phyloP scores from a whole-genome alignment of 306 rosid species.

The Prunus davidiana region DNA sequence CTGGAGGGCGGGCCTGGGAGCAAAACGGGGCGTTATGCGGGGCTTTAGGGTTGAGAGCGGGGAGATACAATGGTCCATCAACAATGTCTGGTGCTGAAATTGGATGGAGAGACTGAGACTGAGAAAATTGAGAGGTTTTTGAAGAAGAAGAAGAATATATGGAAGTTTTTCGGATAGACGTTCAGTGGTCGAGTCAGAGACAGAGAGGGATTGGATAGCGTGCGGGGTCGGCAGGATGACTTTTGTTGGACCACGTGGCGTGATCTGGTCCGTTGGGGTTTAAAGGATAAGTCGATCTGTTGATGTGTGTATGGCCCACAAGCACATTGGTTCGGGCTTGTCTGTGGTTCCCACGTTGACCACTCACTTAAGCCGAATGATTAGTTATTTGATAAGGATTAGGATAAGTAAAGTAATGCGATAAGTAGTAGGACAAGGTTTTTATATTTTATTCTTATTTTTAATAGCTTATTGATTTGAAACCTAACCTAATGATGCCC shows the following conservation, averaged over 20 bases:
- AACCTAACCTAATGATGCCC: too few species aligned
- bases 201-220: background rate
- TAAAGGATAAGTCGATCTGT: background rate
- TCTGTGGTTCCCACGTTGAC: background rate
- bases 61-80: slow-evolving; percentile 47
- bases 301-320: background rate
- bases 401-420: too few species aligned
- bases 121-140: background rate
- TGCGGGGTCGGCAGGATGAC: background rate
- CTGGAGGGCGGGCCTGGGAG: background rate
- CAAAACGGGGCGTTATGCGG: background rate
- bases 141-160: background rate
- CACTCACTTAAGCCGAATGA: background rate
- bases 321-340: background rate
- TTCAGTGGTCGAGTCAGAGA: background rate
- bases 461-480: too few species aligned
- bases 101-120: background rate
- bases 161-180: slow-evolving; percentile 2
- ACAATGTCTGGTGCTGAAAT: background rate
- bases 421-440: too few species aligned
- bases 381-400: too few species aligned
- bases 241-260: background rate
- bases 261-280: background rate
- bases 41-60: slow-evolving; percentile 11
- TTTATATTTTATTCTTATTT: too few species aligned